These are phyloP conservation scores for Citropsis articulata DNA, from an alignment of 345 rosid genomes.

Conservation along the genomic window DNA sequence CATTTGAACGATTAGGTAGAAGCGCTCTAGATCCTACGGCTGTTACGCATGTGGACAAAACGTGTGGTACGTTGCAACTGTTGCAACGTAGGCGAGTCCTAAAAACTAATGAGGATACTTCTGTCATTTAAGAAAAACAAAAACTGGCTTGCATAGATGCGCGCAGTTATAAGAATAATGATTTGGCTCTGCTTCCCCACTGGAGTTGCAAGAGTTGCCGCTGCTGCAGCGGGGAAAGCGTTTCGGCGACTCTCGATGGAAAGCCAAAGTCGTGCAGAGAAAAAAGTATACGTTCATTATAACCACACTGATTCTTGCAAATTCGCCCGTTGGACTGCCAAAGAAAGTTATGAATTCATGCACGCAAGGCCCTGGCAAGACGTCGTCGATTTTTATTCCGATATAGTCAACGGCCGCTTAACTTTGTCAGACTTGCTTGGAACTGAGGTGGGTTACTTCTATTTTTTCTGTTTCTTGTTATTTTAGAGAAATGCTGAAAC, in stretches of 20 bases:
- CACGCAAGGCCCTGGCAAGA: constrained; percentile 70
- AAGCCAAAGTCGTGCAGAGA: not conserved
- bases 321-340: constrained; percentile 72
- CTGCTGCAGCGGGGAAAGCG: not conserved
- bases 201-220: not conserved
- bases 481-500: not conserved
- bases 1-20: too few relatives aligned
- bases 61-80: too few relatives aligned
- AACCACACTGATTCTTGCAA: constrained; percentile 73
- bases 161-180: not conserved
- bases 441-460: constrained; percentile 35
- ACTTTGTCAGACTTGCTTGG: constrained; percentile 46
- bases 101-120: not conserved
- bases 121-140: not conserved
- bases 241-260: not conserved
- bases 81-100: too few relatives aligned
- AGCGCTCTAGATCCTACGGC: too few relatives aligned
- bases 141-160: not conserved
- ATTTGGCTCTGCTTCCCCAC: not conserved
- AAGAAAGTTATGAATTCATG: constrained; percentile 77
- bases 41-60: too few relatives aligned
- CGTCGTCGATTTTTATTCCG: constrained; percentile 58
- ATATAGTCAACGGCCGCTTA: constrained; percentile 43
- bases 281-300: constrained; percentile 39
- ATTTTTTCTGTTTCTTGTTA: not conserved